Percentiles rank a stretch among this genome's conserved stretches.
phyloP scores from a whole-genome alignment of 2,329 filamentous ascomycete species.

The Hirsutella rhossiliensis region DNA sequence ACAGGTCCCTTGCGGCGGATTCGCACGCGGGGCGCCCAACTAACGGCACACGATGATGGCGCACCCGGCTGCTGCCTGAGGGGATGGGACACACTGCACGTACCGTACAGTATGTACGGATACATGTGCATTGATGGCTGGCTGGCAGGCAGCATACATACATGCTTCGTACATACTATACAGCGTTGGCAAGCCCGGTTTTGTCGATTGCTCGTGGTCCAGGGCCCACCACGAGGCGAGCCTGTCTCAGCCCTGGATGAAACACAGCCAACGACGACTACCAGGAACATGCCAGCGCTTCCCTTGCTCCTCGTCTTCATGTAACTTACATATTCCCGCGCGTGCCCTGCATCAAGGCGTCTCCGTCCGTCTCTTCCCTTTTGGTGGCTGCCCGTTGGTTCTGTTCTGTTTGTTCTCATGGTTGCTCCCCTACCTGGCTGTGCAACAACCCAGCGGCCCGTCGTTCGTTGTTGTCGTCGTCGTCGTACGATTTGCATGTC shows the following conservation, averaged over 20 bases:
- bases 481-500: neutral
- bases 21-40: too few species aligned
- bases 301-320: slow-evolving; percentile 5
- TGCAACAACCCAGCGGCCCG: too few species aligned
- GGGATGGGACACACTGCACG: neutral
- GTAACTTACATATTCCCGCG: slow-evolving; percentile 5
- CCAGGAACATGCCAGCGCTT: slow-evolving; percentile 9
- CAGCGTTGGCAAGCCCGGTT: neutral
- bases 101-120: neutral
- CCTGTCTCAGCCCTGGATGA: slow-evolving; percentile 20
- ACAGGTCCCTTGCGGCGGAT: too few species aligned
- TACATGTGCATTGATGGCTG: neutral
- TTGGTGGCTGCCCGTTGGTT: neutral
- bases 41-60: too few species aligned
- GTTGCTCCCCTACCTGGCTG: neutral
- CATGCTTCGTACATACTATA: neutral
- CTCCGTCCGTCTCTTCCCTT: neutral
- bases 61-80: too few species aligned
- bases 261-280: slow-evolving; percentile 17
- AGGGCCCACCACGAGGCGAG: slow-evolving; percentile 6
- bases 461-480: too few species aligned
- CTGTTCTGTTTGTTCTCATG: neutral
- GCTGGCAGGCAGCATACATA: neutral
- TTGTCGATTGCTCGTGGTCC: neutral
- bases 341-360: slow-evolving; percentile 4